Percentiles rank a stretch among this genome's conserved stretches.
Evolutionary conservation across 345 rosid genomes (phyloP).

Genomic region (Nasturtium officinale): DNA sequence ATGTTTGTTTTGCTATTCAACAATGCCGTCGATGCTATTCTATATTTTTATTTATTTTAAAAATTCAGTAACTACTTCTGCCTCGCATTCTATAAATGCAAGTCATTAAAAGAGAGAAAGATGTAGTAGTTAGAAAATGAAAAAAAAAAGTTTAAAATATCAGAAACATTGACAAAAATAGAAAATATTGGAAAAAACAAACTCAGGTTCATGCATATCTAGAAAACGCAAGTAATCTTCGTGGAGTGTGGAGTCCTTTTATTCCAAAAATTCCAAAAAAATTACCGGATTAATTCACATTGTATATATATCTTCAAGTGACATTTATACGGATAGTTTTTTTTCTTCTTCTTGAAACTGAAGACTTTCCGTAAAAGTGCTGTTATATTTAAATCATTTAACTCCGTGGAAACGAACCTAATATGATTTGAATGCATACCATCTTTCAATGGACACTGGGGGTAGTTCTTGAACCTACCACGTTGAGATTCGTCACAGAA

Average conservation of each 20-base stretch:
- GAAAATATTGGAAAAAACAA: too few relatives aligned
- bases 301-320: not conserved
- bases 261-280: constrained; percentile 3
- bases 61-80: not conserved
- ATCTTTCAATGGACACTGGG: not conserved
- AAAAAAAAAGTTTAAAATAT: too few relatives aligned
- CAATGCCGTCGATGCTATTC: not conserved
- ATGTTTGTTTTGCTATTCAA: constrained; percentile 3
- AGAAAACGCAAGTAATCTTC: not conserved
- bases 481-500: constrained; percentile 16
- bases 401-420: not conserved
- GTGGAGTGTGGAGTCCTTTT: not conserved
- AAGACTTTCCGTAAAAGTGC: not conserved
- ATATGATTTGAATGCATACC: constrained; percentile 12
- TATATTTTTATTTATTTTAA: not conserved
- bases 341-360: not conserved
- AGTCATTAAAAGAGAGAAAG: constrained; percentile 9
- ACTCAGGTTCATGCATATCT: too few relatives aligned
- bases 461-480: constrained; percentile 17
- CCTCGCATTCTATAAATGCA: not conserved
- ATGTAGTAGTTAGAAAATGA: not conserved
- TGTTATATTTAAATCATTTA: not conserved
- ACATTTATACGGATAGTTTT: not conserved
- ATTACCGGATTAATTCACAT: not conserved
- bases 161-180: too few relatives aligned